Conservation (phyloP, 495 filamentous ascomycete genomes). For the Podospora pseudoanserina region DNA sequence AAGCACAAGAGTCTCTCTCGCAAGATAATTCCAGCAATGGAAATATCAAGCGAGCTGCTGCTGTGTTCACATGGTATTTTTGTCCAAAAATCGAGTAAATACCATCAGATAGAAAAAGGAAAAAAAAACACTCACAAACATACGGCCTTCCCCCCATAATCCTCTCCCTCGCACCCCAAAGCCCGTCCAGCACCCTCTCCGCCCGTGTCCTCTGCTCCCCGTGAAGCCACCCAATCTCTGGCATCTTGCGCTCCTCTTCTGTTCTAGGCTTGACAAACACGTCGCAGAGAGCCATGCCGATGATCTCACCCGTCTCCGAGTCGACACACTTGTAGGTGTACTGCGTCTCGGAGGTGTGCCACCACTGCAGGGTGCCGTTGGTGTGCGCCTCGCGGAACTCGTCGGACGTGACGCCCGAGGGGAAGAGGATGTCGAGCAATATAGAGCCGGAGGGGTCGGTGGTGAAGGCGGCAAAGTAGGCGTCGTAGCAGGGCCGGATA, state of each 20-base stretch:
- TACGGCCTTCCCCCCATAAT: slow-evolving; percentile 27
- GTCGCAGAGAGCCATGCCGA: slow-evolving; percentile 37
- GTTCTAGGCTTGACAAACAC: slow-evolving; percentile 23
- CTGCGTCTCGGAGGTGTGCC: slow-evolving; percentile 29
- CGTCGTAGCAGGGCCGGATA: slow-evolving; percentile 38
- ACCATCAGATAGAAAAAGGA: background rate
- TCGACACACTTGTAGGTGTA: slow-evolving; percentile 43
- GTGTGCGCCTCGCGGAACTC: slow-evolving; percentile 36
- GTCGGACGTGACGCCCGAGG: slow-evolving; percentile 25
- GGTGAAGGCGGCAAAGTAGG: slow-evolving; percentile 41
- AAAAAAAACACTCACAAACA: slow-evolving; percentile 27
- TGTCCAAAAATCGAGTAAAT: background rate
- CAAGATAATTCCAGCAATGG: background rate
- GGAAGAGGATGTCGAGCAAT: slow-evolving; percentile 38
- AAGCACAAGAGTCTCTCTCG: background rate
- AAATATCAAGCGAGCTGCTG: background rate
- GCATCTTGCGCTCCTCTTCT: slow-evolving; percentile 24
- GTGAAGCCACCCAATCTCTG: slow-evolving; percentile 33
- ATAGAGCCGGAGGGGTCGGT: slow-evolving; percentile 20
- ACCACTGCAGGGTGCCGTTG: slow-evolving; percentile 32
- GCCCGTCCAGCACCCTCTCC: slow-evolving; percentile 25
- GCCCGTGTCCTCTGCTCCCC: slow-evolving; percentile 31
- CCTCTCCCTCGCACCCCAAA: slow-evolving; percentile 35
- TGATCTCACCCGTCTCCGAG: slow-evolving; percentile 29
- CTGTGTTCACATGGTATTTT: background rate